These are phyloP conservation scores for Alternaria arborescens DNA, from an alignment of 2,329 filamentous ascomycete genomes.

Conservation along the genomic window DNA sequence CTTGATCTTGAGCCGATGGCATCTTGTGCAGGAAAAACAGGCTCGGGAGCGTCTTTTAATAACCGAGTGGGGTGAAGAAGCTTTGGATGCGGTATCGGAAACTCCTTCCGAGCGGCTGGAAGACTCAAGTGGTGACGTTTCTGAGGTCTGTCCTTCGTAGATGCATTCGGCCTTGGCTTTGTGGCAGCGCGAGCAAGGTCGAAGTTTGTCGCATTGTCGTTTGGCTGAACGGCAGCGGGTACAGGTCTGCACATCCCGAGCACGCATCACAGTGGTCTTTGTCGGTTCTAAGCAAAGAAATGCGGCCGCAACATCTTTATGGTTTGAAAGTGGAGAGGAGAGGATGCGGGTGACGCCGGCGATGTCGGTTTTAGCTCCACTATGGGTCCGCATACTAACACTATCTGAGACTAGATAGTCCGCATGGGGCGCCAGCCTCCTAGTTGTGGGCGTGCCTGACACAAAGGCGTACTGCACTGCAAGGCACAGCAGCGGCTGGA, in stretches of 20 bases:
- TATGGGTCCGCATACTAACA: neutral
- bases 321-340: neutral
- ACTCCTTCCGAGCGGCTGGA: neutral
- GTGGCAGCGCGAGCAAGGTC: conserved; percentile 26
- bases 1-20: conserved; percentile 35
- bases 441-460: neutral
- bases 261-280: conserved; percentile 7
- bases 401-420: neutral
- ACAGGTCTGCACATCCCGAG: conserved; percentile 23
- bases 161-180: conserved; percentile 18
- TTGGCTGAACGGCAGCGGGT: conserved; percentile 28
- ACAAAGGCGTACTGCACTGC: neutral
- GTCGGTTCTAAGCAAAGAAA: neutral
- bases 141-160: conserved; percentile 8
- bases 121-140: neutral
- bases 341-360: neutral
- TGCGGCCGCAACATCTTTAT: neutral
- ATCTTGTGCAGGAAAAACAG: conserved; percentile 31
- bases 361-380: neutral
- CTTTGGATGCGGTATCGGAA: neutral
- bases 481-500: neutral
- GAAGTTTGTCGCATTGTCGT: conserved; percentile 28
- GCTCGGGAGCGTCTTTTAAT: conserved; percentile 12
- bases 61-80: neutral
- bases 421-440: too few relatives aligned